Evolutionary conservation across 306 rosid genomes (phyloP), one percentile per base, ranked within the genome.

Genomic region (Sphenostylis stenocarpa): DNA sequence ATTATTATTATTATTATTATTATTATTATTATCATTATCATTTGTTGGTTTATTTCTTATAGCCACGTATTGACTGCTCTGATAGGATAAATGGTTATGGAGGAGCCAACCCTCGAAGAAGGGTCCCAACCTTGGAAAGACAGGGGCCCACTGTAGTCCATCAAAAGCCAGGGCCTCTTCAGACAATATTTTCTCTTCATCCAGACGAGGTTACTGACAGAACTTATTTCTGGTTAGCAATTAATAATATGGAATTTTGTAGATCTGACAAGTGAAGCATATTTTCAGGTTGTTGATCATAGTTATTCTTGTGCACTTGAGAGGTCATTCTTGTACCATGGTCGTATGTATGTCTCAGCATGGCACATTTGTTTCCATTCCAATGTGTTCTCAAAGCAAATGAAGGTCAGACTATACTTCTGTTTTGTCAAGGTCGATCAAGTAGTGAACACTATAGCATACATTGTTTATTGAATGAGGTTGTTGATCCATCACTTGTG

Each of bases 281-380:
- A 70, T 74, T 16, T 88, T 89, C 92, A 95, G 99, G 89, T 90
- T 85, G 96, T 80, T 76, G 97, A 90, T 39, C 92, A 90, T 82
- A 92, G 97, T 89, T 92, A 90, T 84, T 95, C 99, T 41, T 95
- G 99, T 88, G 99, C 99, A 77, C 99, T 95, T 71, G 99, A 95
- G 88, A 88, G 99, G 81, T 95, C 99, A 77, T 95, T 95, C 89
- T 87, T 95, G 85, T 95, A 95, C 82, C 99, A 95, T 77, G 99
- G 99, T 56, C 97, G 97, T 65, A 95, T 95, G 97, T 95, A 90
- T 84, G 91, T 90, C 71, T 95, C 97, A 6, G 75, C 96, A 4
- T 92, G 97, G 97, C 97, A 88, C 84, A 92, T 95, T 77, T 95
- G 99, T 87, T 95, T 95, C 84, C 99, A 95, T 74, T 95, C 99